Percentiles rank a stretch among this genome's conserved stretches.
Conservation (phyloP, 768 basidiomycete species). For the Asterophora lycoperdoides region DNA sequence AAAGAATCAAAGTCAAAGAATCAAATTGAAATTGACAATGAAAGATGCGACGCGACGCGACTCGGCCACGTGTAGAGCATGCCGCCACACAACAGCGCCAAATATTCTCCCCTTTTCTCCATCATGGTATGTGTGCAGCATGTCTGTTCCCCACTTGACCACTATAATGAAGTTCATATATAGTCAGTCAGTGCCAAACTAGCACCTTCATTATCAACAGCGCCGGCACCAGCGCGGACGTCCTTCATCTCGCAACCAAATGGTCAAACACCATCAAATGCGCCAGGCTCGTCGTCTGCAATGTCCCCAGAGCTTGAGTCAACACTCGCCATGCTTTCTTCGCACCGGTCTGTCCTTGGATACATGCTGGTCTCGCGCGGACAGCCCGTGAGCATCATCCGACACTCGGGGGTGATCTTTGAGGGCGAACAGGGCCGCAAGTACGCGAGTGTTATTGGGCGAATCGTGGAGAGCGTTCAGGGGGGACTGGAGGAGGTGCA, state of each 20-base stretch:
- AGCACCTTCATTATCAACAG: background rate
- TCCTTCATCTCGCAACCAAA: slow-evolving; percentile 26
- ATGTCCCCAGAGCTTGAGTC: slow-evolving; percentile 82
- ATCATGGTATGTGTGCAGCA: no score
- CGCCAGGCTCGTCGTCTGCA: slow-evolving; percentile 21
- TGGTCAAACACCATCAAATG: slow-evolving; percentile 2
- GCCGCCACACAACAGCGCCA: no score
- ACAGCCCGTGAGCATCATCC: slow-evolving; percentile 71
- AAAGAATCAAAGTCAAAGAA: no score
- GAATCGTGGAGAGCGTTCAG: slow-evolving; percentile 77
- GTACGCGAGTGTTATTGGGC: slow-evolving; percentile 67
- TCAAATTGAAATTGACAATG: no score
- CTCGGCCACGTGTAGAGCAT: no score
- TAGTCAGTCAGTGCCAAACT: background rate
- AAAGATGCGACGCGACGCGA: no score
- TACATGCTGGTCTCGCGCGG: slow-evolving; percentile 80
- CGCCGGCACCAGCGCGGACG: slow-evolving; percentile 21
- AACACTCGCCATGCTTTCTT: slow-evolving; percentile 68
- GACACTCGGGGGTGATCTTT: slow-evolving; percentile 80
- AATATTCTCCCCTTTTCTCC: no score
- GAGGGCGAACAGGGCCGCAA: slow-evolving; percentile 79
- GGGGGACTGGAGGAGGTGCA: slow-evolving; percentile 73
- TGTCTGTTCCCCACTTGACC: no score
- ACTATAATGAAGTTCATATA: no score
- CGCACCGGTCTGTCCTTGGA: slow-evolving; percentile 82